phyloP scores from a whole-genome alignment of 768 basidiomycete species.

The Tulasnella sp. region DNA sequence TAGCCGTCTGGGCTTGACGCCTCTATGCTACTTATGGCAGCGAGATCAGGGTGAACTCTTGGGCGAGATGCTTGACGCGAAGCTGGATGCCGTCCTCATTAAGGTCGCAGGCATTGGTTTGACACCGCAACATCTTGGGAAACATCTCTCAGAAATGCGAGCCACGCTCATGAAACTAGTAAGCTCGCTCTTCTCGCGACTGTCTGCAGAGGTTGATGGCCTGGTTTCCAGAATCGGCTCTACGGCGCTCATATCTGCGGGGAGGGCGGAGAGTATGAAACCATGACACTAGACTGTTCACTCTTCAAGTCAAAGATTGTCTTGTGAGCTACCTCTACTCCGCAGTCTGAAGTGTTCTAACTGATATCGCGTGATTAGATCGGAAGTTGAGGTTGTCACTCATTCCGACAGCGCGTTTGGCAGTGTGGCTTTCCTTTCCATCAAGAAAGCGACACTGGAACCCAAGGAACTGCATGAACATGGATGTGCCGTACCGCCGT shows the following conservation, averaged over 20 bases:
- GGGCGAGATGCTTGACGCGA: conserved; percentile 69
- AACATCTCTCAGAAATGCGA: conserved; percentile 61
- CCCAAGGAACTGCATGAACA: conserved; percentile 33
- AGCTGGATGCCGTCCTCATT: conserved; percentile 75
- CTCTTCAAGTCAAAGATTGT: conserved; percentile 69
- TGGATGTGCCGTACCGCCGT: no score
- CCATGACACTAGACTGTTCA: conserved; percentile 79
- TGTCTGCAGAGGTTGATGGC: neutral
- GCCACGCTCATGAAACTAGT: conserved; percentile 63
- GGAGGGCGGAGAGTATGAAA: conserved; percentile 98
- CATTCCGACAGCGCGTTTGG: conserved; percentile 76
- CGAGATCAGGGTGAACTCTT: conserved; percentile 78
- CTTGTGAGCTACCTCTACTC: conserved; percentile 37
- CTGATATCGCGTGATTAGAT: conserved; percentile 29
- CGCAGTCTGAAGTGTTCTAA: neutral
- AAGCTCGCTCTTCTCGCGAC: neutral
- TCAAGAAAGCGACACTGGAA: conserved; percentile 56
- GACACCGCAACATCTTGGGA: conserved; percentile 64
- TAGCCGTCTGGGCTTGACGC: conserved; percentile 61
- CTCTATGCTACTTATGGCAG: conserved; percentile 90
- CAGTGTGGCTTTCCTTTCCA: conserved; percentile 80
- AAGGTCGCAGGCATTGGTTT: conserved; percentile 95
- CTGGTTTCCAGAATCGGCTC: conserved; percentile 46
- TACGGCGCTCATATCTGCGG: conserved; percentile 94
- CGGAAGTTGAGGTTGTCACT: conserved; percentile 56